Evolutionary conservation across 352 stramenopile genomes (phyloP), one percentile per base, ranked within the genome.

Genomic region (Pythium rishiriense): DNA sequence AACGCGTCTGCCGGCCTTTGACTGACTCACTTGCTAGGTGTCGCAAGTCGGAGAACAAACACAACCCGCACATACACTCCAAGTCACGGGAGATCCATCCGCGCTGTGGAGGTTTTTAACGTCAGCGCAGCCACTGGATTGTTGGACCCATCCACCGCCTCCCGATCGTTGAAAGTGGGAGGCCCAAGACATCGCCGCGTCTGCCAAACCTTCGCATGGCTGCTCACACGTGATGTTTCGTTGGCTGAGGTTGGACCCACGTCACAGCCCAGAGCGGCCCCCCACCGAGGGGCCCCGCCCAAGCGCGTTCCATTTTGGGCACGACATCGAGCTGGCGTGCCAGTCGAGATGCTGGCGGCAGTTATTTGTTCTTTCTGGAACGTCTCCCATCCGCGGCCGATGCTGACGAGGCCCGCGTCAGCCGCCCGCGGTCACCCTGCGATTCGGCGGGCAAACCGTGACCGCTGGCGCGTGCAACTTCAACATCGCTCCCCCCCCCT

Each of bases 391-490:
- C 2, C 33, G 33, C 10, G 17, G 42, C 19, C 19, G 5, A 21
- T 42, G 41, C 45, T 64, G 57, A 64, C 57, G 46, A 47, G 21
- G 31, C 29, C 43, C 46, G 57, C 57, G 57, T 64, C 57, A 64
- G 57, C 33, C 29, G 1, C 5, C 46, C 43, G 31, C 35, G 25
- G 10, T 9, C 28, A 24, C 43, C n/a, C 47, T 47, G 28, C 35
- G 48, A 42, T 61, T 61, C 39, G 11, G 53, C 24, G 41, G 55
- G 39, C 39, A 39, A 39, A 39, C 9, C n/a, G 29, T 8, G 8
- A 39, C 24, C 41, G 45, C 37, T 24, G 26, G 35, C 21, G 29
- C 3, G 1, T 46, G 35, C 42, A 62, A 62, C 42, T 50, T 53
- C 42, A 62, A 62, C 54, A 51, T 45, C 45, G n/a, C 43, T n/a